Conservation (phyloP, 139 green algal species). For the Coelastrella sp. region DNA sequence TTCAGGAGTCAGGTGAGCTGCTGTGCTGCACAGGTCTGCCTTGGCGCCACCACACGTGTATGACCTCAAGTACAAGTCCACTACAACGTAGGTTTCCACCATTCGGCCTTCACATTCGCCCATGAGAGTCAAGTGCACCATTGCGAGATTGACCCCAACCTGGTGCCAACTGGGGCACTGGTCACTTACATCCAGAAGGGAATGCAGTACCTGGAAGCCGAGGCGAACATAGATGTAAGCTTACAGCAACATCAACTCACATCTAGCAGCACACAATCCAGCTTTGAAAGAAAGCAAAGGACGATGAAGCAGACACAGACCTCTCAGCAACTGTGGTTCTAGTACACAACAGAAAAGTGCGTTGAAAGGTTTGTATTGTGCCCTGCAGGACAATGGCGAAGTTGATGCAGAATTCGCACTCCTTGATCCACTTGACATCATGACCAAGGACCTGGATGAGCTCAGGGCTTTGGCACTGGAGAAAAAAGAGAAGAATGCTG, state of each 20-base stretch:
- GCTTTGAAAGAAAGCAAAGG: too few relatives aligned
- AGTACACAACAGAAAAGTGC: too few relatives aligned
- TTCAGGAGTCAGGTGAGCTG: constrained; percentile 89
- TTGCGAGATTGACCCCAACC: constrained; percentile 78
- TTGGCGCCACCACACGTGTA: too few relatives aligned
- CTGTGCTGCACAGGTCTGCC: not conserved
- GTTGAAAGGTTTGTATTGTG: too few relatives aligned
- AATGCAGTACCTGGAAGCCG: constrained; percentile 97
- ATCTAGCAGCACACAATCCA: too few relatives aligned
- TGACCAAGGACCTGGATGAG: constrained; percentile 90
- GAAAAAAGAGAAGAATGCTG: constrained; percentile 61
- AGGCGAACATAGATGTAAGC: constrained; percentile 90
- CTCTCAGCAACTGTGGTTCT: too few relatives aligned
- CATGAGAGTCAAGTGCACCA: constrained; percentile 85
- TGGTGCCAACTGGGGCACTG: constrained; percentile 92
- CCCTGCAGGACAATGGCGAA: constrained; percentile 57
- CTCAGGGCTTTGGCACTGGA: constrained; percentile 77
- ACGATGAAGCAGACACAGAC: too few relatives aligned
- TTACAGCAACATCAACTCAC: not conserved
- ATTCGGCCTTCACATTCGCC: constrained; percentile 95
- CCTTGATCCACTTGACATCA: constrained; percentile 87
- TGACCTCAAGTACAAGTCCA: too few relatives aligned
- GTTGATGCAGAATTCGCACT: constrained; percentile 89
- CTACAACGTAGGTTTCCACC: constrained; percentile 95
- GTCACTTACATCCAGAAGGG: constrained; percentile 97